Evolutionary conservation across 108 stramenopile species (phyloP).

Genomic region (Chaetoceros muelleri): DNA sequence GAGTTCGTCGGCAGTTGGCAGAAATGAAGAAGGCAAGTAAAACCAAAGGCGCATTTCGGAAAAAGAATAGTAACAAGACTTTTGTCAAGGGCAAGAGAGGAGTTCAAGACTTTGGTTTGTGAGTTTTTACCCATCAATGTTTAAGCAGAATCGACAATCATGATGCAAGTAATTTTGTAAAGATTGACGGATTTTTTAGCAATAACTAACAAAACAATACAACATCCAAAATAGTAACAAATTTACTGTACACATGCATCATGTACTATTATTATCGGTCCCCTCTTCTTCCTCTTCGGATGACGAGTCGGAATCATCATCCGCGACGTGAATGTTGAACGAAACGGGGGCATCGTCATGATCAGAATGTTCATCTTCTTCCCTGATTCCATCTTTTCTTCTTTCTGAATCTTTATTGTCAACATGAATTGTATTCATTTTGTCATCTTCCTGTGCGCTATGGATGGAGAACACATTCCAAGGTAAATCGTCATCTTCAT

Average conservation of each 20-base stretch:
- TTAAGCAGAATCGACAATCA: too few relatives aligned
- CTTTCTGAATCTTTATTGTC: too few relatives aligned
- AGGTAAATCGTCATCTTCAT: background rate
- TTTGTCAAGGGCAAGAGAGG: conserved; percentile 78
- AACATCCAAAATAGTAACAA: background rate
- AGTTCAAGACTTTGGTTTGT: conserved; percentile 33
- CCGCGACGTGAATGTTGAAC: background rate
- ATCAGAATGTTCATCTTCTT: background rate
- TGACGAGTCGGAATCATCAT: background rate
- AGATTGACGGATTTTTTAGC: too few relatives aligned
- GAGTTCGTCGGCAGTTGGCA: conserved; percentile 65
- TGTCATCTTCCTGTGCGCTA: too few relatives aligned
- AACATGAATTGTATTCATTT: too few relatives aligned
- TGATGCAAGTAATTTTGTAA: too few relatives aligned
- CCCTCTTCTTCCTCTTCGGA: background rate
- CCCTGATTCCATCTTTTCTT: too few relatives aligned
- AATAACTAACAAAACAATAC: background rate
- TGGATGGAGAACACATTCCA: background rate
- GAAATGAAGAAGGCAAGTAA: conserved; percentile 44
- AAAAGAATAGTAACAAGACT: conserved; percentile 70
- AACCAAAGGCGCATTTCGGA: conserved; percentile 65
- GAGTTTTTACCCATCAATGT: too few relatives aligned
- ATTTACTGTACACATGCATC: background rate
- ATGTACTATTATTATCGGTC: too few relatives aligned
- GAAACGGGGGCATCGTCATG: background rate